phyloP scores from a whole-genome alignment of 2,329 filamentous ascomycete species.

The Alternaria sp. region DNA sequence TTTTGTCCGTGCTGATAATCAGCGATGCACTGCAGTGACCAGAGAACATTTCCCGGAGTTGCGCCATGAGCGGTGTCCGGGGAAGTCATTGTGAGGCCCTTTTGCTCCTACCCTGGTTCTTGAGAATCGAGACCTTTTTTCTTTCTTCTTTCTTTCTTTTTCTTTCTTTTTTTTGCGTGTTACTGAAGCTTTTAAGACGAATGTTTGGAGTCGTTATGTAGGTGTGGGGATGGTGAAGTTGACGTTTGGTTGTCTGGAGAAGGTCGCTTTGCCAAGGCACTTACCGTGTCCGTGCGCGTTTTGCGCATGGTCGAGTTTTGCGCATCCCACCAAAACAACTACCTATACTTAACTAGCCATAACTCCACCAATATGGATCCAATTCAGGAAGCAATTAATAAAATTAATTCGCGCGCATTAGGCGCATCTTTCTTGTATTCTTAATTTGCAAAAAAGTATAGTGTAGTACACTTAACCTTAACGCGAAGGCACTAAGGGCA shows the following conservation, averaged over 20 bases:
- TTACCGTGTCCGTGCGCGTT: no score
- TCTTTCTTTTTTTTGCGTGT: neutral
- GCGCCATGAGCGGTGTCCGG: constrained; percentile 19
- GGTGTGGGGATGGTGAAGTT: neutral
- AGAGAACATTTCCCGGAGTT: constrained; percentile 14
- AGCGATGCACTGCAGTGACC: neutral
- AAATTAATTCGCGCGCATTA: no score
- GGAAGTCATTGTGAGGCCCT: constrained; percentile 2
- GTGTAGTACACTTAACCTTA: no score
- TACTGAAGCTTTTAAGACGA: neutral
- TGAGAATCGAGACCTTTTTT: neutral
- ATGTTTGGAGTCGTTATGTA: neutral
- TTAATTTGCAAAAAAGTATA: no score
- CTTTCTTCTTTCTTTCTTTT: no score
- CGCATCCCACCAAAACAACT: no score
- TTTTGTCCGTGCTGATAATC: constrained; percentile 6
- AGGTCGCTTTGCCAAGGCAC: constrained; percentile 1
- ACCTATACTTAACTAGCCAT: no score
- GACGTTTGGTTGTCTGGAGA: neutral
- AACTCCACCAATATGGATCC: no score
- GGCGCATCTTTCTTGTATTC: no score
- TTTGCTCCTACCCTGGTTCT: neutral
- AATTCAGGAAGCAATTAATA: no score
- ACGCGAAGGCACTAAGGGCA: no score
- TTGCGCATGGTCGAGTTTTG: no score